These are phyloP conservation scores for Yamadazyma sp. DNA, from an alignment of 1,139 yeast species.

Conservation along the genomic window DNA sequence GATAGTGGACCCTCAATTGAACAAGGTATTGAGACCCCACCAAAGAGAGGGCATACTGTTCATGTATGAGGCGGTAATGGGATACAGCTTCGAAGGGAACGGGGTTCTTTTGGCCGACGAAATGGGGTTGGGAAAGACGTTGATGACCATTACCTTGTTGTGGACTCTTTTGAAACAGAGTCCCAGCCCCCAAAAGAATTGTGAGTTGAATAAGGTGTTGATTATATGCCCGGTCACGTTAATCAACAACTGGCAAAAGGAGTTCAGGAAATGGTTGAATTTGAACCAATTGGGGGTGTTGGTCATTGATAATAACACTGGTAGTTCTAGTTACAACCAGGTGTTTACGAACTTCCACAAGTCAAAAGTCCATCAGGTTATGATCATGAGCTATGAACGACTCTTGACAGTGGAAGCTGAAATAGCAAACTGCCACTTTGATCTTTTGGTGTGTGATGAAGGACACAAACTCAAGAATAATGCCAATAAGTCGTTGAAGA, in stretches of 20 bases:
- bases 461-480: conserved; percentile 83
- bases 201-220: conserved; percentile 56
- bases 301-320: conserved; percentile 48
- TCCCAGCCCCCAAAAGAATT: conserved; percentile 42
- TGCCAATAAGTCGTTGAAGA: conserved; percentile 66
- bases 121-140: conserved; percentile 95
- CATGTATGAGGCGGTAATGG: conserved; percentile 80
- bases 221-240: conserved; percentile 93
- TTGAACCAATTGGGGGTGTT: conserved; percentile 58
- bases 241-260: conserved; percentile 83
- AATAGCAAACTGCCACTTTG: conserved; percentile 53
- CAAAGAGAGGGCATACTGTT: conserved; percentile 82
- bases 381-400: conserved; percentile 88
- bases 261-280: conserved; percentile 89
- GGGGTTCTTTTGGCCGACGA: conserved; percentile 95
- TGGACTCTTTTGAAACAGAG: conserved; percentile 84
- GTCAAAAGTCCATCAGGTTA: conserved; percentile 74
- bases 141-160: conserved; percentile 77
- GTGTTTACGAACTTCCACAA: conserved; percentile 62
- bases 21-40: conserved; percentile 67
- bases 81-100: conserved; percentile 51
- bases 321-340: conserved; percentile 53
- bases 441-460: conserved; percentile 87
- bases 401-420: conserved; percentile 58
- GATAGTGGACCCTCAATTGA: conserved; percentile 66